phyloP scores from a whole-genome alignment of 1,139 yeast genomes.

The Pichia norvegensis region DNA sequence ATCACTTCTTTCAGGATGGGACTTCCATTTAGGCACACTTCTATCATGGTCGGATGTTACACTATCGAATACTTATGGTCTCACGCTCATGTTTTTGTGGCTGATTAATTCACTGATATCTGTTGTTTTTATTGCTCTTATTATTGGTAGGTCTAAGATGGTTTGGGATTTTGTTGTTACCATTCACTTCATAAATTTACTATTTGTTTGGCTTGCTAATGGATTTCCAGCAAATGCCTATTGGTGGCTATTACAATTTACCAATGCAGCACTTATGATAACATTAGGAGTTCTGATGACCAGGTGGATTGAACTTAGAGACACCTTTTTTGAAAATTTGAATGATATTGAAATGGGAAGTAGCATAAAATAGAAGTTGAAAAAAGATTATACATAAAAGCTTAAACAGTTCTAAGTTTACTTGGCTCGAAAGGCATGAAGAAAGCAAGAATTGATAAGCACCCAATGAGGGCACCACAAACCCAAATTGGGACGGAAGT shows the following conservation, averaged over 20 bases:
- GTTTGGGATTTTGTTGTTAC: constrained; percentile 97
- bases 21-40: constrained; percentile 59
- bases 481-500: constrained; percentile 48
- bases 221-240: constrained; percentile 59
- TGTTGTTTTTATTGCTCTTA: constrained; percentile 74
- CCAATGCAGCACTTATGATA: constrained; percentile 63
- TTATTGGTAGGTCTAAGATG: constrained; percentile 85
- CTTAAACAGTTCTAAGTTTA: constrained; percentile 13
- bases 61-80: constrained; percentile 72
- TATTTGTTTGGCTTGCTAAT: constrained; percentile 61
- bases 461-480: constrained; percentile 46
- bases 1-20: constrained; percentile 54
- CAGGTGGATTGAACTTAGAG: constrained; percentile 80
- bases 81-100: constrained; percentile 70
- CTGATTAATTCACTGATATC: constrained; percentile 67
- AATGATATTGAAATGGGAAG: constrained; percentile 45
- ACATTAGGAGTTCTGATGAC: constrained; percentile 79
- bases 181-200: constrained; percentile 68
- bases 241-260: constrained; percentile 80
- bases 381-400: not conserved
- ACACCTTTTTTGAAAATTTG: constrained; percentile 80
- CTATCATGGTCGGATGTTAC: constrained; percentile 76
- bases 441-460: constrained; percentile 35
- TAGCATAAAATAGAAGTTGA: not conserved
- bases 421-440: constrained; percentile 44